Conservation (phyloP, 441 rosid species). For the Theobroma grandiflorum region DNA sequence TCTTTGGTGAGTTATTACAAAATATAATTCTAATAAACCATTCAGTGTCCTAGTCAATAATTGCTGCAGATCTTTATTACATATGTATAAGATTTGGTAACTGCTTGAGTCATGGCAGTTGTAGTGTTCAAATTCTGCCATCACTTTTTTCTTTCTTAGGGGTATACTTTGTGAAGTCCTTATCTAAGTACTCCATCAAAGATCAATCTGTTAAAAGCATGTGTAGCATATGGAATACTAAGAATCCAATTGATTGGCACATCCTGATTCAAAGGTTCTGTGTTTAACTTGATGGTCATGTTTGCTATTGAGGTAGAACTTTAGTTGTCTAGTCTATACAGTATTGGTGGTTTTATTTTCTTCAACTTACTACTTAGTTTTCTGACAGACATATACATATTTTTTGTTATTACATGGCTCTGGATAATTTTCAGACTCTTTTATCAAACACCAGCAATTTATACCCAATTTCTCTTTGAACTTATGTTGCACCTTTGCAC, state of each 20-base stretch:
- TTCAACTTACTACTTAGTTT: not conserved
- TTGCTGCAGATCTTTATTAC: not conserved
- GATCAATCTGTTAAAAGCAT: not conserved
- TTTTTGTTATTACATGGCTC: not conserved
- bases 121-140: slow-evolving; percentile 16
- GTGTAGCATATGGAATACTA: not conserved
- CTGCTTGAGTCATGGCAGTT: slow-evolving; percentile 15
- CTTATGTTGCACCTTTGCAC: slow-evolving; percentile 21
- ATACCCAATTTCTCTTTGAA: not conserved
- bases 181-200: not conserved
- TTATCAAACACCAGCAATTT: not conserved
- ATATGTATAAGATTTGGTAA: not conserved
- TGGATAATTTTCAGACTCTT: slow-evolving; percentile 5
- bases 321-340: not conserved
- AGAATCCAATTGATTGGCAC: not conserved
- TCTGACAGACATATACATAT: not conserved
- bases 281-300: not conserved
- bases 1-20: slow-evolving; percentile 76
- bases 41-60: not conserved
- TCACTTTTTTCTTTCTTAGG: not conserved
- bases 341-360: not conserved
- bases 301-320: not conserved
- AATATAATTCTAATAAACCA: slow-evolving; percentile 10
- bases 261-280: not conserved
- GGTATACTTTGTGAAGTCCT: not conserved